These are phyloP conservation scores for Saksenaea vasiformis DNA, from an alignment of 371 early-diverging fungal genomes.

Conservation along the genomic window DNA sequence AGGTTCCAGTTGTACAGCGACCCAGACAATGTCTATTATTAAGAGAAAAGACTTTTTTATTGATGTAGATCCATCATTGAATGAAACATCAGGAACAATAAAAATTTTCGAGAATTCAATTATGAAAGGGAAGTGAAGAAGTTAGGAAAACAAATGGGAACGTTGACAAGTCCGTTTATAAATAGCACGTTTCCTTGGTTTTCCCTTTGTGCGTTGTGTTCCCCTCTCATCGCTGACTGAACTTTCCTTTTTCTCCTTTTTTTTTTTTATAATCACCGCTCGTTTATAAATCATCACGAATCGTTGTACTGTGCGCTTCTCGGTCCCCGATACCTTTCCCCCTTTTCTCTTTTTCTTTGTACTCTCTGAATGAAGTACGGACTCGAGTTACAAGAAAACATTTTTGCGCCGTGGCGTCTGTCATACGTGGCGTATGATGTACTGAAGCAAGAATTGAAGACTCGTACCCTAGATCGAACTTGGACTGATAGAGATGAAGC, in stretches of 20 bases:
- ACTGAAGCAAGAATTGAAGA: constrained; percentile 76
- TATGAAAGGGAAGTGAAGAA: not conserved
- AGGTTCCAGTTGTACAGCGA: not conserved
- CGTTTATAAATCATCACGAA: constrained; percentile 3
- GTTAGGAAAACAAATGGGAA: not conserved
- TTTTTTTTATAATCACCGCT: constrained; percentile 4
- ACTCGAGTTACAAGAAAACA: constrained; percentile 65
- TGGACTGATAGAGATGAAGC: constrained; percentile 75
- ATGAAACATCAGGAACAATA: no score
- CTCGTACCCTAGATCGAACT: constrained; percentile 40
- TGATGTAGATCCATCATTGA: not conserved
- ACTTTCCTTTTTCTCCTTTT: not conserved
- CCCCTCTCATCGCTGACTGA: not conserved
- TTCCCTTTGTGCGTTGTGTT: constrained; percentile 8
- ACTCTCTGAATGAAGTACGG: constrained; percentile 78
- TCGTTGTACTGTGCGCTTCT: not conserved
- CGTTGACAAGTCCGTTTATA: not conserved
- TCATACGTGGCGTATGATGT: constrained; percentile 83
- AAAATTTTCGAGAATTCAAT: no score
- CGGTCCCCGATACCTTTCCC: not conserved
- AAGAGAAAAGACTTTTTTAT: not conserved
- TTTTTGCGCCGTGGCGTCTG: constrained; percentile 78
- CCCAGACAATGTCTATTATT: not conserved
- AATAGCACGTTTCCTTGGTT: not conserved
- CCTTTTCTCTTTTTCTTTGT: constrained; percentile 1